Evolutionary conservation across 768 basidiomycete genomes (phyloP).

Genomic region (Tylopilus sp.): DNA sequence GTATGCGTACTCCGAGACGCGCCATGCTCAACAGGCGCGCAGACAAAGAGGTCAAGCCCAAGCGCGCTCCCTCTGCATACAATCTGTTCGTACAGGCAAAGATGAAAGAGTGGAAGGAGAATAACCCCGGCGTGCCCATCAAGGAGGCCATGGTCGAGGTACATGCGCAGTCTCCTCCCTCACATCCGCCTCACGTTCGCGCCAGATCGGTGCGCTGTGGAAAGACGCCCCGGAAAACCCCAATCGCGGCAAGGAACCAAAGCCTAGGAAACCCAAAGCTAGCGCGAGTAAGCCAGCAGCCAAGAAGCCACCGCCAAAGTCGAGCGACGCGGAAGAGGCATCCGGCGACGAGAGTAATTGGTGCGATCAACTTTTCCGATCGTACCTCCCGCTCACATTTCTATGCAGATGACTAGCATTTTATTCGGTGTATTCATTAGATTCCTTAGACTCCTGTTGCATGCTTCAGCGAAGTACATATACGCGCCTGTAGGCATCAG

Average conservation of each 20-base stretch:
- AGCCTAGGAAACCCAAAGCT: constrained; percentile 45
- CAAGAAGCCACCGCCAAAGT: constrained; percentile 19
- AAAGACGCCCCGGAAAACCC: constrained; percentile 61
- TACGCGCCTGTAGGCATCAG: constrained; percentile 8
- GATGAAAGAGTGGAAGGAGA: constrained; percentile 56
- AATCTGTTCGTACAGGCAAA: constrained; percentile 54
- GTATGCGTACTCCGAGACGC: background rate
- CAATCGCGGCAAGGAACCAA: constrained; percentile 53
- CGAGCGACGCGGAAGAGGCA: constrained; percentile 21
- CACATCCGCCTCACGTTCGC: constrained; percentile 2
- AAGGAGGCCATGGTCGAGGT: constrained; percentile 55
- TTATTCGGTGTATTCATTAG: no score
- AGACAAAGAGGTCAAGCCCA: constrained; percentile 46
- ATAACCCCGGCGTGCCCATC: constrained; percentile 42
- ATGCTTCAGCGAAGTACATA: background rate
- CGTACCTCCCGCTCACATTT: background rate
- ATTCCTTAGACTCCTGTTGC: no score
- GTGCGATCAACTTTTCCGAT: background rate
- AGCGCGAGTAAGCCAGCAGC: constrained; percentile 10
- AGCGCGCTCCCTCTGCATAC: constrained; percentile 58
- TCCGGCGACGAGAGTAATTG: constrained; percentile 25
- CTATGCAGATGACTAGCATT: no score
- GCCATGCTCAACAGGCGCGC: background rate
- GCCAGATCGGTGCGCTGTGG: constrained; percentile 56
- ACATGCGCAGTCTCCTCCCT: constrained; percentile 3